These are phyloP conservation scores for Pharnaceum exiguum DNA, from an alignment of 148 eudicot genomes.

Conservation along the genomic window DNA sequence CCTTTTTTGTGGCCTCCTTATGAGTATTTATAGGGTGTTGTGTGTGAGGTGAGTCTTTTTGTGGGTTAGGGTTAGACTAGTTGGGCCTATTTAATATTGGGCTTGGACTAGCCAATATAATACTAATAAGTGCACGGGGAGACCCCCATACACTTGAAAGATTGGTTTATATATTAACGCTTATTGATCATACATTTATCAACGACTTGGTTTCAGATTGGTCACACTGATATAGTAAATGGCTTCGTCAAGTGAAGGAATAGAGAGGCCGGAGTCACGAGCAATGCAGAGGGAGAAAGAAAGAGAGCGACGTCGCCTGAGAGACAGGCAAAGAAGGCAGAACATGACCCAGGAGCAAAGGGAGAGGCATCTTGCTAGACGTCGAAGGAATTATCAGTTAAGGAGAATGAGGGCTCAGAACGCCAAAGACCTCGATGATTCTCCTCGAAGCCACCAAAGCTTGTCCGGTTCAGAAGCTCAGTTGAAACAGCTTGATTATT, in stretches of 20 bases:
- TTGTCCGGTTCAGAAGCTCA: neutral
- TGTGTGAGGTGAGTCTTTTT: no score
- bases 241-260: slow-evolving; percentile 13
- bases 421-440: slow-evolving; percentile 13
- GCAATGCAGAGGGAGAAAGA: slow-evolving; percentile 40
- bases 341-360: slow-evolving; percentile 56
- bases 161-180: no score
- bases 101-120: no score
- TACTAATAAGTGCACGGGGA: no score
- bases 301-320: slow-evolving; percentile 47
- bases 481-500: neutral
- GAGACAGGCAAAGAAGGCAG: slow-evolving; percentile 54
- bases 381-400: slow-evolving; percentile 59
- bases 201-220: neutral
- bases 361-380: slow-evolving; percentile 53
- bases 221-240: neutral
- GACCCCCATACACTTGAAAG: no score
- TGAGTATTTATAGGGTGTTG: no score
- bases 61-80: no score
- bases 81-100: no score
- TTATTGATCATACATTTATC: no score
- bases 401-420: slow-evolving; percentile 42
- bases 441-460: neutral
- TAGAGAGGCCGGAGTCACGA: slow-evolving; percentile 16
- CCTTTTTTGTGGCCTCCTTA: no score